Evolutionary conservation across 176 grass and related monocot genomes (phyloP).

Genomic region (Rhynchospora pubera): DNA sequence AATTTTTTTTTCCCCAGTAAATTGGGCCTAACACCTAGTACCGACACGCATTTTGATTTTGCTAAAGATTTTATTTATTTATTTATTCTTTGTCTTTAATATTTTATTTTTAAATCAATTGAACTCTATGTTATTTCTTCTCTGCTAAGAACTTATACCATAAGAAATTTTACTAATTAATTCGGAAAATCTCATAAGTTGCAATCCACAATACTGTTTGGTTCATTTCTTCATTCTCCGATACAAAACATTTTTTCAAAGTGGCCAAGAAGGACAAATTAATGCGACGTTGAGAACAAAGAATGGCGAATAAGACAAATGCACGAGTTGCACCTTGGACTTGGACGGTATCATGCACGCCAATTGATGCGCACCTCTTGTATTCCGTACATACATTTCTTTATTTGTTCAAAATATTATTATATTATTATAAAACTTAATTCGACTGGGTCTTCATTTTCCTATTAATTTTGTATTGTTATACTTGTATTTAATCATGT

Average conservation of each 20-base stretch:
- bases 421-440: not conserved
- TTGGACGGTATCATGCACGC: not conserved
- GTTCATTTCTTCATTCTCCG: not conserved
- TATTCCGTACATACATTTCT: not conserved
- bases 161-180: not conserved
- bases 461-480: not conserved
- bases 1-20: not conserved
- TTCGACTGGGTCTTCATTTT: not conserved
- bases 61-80: too few relatives aligned
- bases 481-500: not conserved
- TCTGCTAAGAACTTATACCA: not conserved
- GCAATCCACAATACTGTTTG: not conserved
- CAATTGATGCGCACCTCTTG: not conserved
- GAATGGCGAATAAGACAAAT: too few relatives aligned
- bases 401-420: not conserved
- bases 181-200: not conserved
- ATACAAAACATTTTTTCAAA: not conserved
- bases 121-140: too few relatives aligned
- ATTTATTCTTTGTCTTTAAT: too few relatives aligned
- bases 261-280: not conserved
- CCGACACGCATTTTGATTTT: too few relatives aligned
- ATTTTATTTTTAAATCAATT: too few relatives aligned
- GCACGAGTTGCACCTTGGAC: too few relatives aligned
- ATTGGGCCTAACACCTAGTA: not conserved
- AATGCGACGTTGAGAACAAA: not conserved